Conservation (phyloP, 257 asterid genomes). For the Henckelia pumila region DNA sequence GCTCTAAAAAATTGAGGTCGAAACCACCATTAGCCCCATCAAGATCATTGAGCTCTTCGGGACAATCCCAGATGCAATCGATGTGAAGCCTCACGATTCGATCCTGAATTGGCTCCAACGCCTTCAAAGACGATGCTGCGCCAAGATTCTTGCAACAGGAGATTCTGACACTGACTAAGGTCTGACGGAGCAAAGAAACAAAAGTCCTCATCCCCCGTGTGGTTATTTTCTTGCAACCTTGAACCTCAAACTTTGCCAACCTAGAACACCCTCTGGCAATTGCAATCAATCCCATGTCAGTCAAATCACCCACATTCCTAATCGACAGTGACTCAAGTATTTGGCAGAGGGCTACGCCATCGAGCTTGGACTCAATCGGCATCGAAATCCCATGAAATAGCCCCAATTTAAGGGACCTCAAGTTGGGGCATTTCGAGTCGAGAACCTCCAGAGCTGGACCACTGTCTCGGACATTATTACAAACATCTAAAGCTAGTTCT, state of each 20-base stretch:
- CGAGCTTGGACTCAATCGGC: constrained; percentile 69
- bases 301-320: constrained; percentile 64
- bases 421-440: constrained; percentile 55
- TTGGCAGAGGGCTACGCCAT: constrained; percentile 79
- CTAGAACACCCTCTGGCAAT: constrained; percentile 84
- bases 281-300: constrained; percentile 89
- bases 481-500: constrained; percentile 66
- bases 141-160: constrained; percentile 78
- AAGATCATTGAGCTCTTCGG: constrained; percentile 36
- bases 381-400: constrained; percentile 73
- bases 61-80: constrained; percentile 71
- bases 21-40: constrained; percentile 36
- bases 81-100: constrained; percentile 75
- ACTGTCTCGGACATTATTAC: constrained; percentile 64
- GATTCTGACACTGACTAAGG: constrained; percentile 74
- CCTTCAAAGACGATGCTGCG: constrained; percentile 56
- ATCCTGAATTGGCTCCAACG: constrained; percentile 73
- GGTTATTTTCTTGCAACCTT: constrained; percentile 71
- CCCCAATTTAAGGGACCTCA: constrained; percentile 72
- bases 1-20: constrained; percentile 46
- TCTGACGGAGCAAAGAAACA: constrained; percentile 48
- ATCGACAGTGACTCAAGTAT: constrained; percentile 67
- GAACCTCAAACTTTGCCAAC: constrained; percentile 64
- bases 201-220: constrained; percentile 78
- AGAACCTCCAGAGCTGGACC: constrained; percentile 83